These are phyloP conservation scores for Pseudozyma tsukubaensis DNA, from an alignment of 1,284 basidiomycete species.

Conservation along the genomic window DNA sequence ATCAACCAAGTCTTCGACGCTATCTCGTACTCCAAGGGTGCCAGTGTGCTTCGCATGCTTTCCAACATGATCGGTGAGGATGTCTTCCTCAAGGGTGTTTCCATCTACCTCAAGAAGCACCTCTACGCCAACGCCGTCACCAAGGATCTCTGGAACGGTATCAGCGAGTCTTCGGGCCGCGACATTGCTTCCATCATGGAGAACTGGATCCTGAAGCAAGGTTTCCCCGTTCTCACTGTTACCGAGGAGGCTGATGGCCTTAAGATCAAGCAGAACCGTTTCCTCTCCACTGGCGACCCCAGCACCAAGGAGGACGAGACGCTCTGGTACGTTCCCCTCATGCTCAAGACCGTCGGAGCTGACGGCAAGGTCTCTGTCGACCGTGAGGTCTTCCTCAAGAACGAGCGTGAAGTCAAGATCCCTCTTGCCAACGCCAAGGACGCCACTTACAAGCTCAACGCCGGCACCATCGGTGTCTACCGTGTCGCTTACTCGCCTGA, in stretches of 20 bases:
- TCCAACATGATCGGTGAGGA: conserved; percentile 83
- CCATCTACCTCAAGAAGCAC: conserved; percentile 88
- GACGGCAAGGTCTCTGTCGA: conserved; percentile 76
- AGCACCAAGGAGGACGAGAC: conserved; percentile 86
- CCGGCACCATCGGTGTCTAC: conserved; percentile 87
- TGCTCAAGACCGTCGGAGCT: conserved; percentile 76
- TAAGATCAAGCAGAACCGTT: conserved; percentile 82
- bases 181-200: conserved; percentile 87
- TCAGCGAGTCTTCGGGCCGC: conserved; percentile 80
- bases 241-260: conserved; percentile 76
- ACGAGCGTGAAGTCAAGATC: conserved; percentile 77
- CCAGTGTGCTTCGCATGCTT: conserved; percentile 88
- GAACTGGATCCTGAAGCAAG: conserved; percentile 88
- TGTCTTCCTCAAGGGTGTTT: conserved; percentile 72
- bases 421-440: conserved; percentile 75
- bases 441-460: conserved; percentile 82
- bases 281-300: conserved; percentile 82
- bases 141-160: conserved; percentile 88
- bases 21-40: conserved; percentile 70
- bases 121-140: conserved; percentile 86
- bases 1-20: conserved; percentile 68
- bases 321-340: conserved; percentile 87
- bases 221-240: conserved; percentile 82
- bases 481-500: conserved; percentile 88
- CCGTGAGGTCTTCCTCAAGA: conserved; percentile 76